Evolutionary conservation across 225 moss, liverwort and hornwort species (phyloP).

Genomic region (Rhytidiadelphus loreus): DNA sequence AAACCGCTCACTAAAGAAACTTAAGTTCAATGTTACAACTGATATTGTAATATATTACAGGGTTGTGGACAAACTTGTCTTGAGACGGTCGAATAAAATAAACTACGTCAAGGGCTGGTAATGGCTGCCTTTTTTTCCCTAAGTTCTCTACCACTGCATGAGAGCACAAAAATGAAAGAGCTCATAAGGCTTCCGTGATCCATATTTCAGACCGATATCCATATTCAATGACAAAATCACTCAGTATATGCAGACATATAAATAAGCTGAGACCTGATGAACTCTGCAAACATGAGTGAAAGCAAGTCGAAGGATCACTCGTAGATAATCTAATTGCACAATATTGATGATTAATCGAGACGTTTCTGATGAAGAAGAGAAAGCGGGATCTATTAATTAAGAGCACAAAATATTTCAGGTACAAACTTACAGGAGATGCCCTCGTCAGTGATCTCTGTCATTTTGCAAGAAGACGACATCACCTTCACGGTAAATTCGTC

Average conservation of each 20-base stretch:
- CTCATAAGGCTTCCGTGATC: neutral
- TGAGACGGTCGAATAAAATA: slow-evolving; percentile 75
- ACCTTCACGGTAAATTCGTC: slow-evolving; percentile 92
- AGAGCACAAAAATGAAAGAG: neutral
- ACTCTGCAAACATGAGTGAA: neutral
- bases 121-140: slow-evolving; percentile 71
- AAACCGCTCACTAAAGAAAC: neutral
- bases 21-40: neutral
- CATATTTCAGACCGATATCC: neutral
- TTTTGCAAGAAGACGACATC: slow-evolving; percentile 87
- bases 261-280: neutral
- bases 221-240: neutral
- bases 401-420: neutral
- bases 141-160: slow-evolving; percentile 81
- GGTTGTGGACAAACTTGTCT: slow-evolving; percentile 43
- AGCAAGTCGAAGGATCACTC: neutral
- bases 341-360: neutral
- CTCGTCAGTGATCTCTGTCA: slow-evolving; percentile 93
- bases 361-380: neutral
- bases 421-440: slow-evolving; percentile 76
- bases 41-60: neutral
- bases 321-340: neutral
- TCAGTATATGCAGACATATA: neutral
- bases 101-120: slow-evolving; percentile 81
- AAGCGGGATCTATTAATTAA: neutral